Evolutionary conservation across 2,329 filamentous ascomycete genomes (phyloP).

Genomic region (Alternaria alternata): DNA sequence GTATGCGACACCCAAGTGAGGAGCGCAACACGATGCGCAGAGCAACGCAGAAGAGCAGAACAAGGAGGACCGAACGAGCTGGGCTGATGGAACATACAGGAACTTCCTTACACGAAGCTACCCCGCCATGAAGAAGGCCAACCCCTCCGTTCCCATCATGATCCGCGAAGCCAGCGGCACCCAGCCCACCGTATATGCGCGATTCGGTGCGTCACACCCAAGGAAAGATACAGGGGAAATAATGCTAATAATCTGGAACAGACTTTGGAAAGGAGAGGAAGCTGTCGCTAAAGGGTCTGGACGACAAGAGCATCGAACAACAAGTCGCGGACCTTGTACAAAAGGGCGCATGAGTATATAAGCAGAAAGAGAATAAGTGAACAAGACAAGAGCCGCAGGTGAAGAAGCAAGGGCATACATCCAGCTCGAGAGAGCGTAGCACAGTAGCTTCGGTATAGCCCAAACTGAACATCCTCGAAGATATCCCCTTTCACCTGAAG

Average conservation of each 20-base stretch:
- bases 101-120: slow-evolving; percentile 91
- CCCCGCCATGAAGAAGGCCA: slow-evolving; percentile 99
- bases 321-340: slow-evolving; percentile 71
- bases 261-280: slow-evolving; percentile 74
- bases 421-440: background rate
- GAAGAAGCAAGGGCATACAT: background rate
- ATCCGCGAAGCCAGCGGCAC: slow-evolving; percentile 90
- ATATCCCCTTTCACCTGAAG: background rate
- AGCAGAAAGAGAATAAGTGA: background rate
- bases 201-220: slow-evolving; percentile 75
- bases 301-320: slow-evolving; percentile 75
- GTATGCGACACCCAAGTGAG: slow-evolving; percentile 58
- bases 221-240: background rate
- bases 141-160: slow-evolving; percentile 91
- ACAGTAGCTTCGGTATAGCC: slow-evolving; percentile 3
- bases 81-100: slow-evolving; percentile 58
- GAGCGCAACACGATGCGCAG: slow-evolving; percentile 4
- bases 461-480: background rate
- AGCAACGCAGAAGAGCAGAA: background rate
- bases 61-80: background rate
- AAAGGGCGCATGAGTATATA: slow-evolving; percentile 12
- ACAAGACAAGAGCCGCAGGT: background rate
- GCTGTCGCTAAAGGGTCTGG: slow-evolving; percentile 69
- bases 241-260: slow-evolving; percentile 38
- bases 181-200: slow-evolving; percentile 84